These are phyloP conservation scores for Picea mariana DNA, from an alignment of 83 land plant species.

Conservation along the genomic window DNA sequence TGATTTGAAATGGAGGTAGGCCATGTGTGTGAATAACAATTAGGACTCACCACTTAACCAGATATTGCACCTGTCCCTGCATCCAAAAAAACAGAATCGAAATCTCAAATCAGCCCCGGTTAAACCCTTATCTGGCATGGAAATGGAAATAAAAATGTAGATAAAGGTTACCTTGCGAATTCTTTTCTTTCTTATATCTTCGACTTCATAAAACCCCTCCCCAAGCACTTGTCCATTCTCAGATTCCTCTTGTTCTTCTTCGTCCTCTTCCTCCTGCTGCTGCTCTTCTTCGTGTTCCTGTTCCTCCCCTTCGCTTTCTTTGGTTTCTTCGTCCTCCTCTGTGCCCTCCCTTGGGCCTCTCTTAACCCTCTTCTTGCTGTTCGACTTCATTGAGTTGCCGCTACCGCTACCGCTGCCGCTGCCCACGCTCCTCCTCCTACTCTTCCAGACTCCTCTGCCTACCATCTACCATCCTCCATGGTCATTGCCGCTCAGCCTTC, in stretches of 20 bases:
- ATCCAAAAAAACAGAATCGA: background rate
- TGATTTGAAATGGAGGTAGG: background rate
- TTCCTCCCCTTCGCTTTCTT: constrained; percentile 7
- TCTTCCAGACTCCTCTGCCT: background rate
- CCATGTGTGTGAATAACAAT: background rate
- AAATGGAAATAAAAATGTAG: background rate
- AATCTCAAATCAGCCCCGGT: background rate
- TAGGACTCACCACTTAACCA: constrained; percentile 62
- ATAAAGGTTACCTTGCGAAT: constrained; percentile 35
- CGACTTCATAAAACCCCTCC: constrained; percentile 66
- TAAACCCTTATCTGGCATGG: background rate
- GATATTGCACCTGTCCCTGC: constrained; percentile 62
- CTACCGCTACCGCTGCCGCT: no score
- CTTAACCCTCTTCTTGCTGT: constrained; percentile 13
- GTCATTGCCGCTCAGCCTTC: no score
- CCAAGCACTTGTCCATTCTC: constrained; percentile 39
- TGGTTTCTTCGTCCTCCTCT: constrained; percentile 15
- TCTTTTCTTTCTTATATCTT: constrained; percentile 47
- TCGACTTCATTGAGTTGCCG: constrained; percentile 13
- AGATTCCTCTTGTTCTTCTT: background rate
- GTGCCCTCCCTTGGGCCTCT: constrained; percentile 17
- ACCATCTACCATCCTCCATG: no score
- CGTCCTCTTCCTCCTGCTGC: background rate
- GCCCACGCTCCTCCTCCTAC: background rate
- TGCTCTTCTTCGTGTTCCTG: constrained; percentile 14